Percentiles rank a stretch among this genome's conserved stretches.
These are phyloP conservation scores for Penicillium bovifimosum DNA, from an alignment of 495 filamentous ascomycete genomes.

Conservation along the genomic window DNA sequence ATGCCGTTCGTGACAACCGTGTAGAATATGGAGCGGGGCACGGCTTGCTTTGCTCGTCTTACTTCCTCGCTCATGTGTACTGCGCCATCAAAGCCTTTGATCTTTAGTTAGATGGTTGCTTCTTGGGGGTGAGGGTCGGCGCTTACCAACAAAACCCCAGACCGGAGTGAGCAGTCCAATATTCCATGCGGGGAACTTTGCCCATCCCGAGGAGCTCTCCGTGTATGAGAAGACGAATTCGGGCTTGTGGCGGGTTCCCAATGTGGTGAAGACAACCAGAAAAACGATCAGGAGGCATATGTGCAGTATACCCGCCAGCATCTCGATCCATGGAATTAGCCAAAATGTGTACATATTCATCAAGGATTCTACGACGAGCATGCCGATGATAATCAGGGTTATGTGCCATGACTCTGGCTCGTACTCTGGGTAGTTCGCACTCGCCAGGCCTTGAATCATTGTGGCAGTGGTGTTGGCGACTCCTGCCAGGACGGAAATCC, in stretches of 20 bases:
- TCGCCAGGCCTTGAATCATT: conserved; percentile 36
- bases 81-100: conserved; percentile 21
- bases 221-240: conserved; percentile 19
- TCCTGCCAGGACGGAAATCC: conserved; percentile 13
- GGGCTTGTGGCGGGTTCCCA: conserved; percentile 10
- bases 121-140: background rate
- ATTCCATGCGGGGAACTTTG: conserved; percentile 26
- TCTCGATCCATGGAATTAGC: conserved; percentile 34
- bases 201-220: conserved; percentile 30
- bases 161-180: conserved; percentile 35
- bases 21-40: conserved; percentile 36
- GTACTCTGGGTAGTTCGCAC: conserved; percentile 30
- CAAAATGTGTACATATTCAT: conserved; percentile 20
- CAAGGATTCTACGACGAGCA: conserved; percentile 12
- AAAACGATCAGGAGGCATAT: conserved; percentile 30
- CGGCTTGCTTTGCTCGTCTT: conserved; percentile 27
- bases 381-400: conserved; percentile 14
- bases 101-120: background rate
- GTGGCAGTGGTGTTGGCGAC: conserved; percentile 20
- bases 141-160: conserved; percentile 21
- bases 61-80: conserved; percentile 40
- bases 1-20: conserved; percentile 26
- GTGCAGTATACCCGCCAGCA: conserved; percentile 30
- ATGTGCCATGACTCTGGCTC: conserved; percentile 16
- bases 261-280: conserved; percentile 15